Conservation (phyloP, 371 early-diverging fungal species). For the Mucor velutinosus region DNA sequence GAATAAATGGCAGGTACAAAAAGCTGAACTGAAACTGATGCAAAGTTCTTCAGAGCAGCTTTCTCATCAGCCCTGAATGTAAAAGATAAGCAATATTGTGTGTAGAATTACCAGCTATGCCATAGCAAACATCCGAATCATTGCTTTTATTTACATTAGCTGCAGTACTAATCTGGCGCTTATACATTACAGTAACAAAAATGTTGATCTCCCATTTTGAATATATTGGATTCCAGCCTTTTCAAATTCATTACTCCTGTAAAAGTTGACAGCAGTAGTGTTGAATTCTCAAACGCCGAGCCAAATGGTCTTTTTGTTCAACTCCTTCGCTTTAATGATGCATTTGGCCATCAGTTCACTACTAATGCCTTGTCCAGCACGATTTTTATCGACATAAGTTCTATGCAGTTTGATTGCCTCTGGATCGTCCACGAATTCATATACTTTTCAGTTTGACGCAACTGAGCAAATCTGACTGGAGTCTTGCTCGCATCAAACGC, state of each 20-base stretch:
- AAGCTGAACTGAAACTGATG: no score
- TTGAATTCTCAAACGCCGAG: constrained; percentile 44
- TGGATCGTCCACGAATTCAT: constrained; percentile 27
- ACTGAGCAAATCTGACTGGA: constrained; percentile 31
- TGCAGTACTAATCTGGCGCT: no score
- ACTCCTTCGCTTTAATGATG: constrained; percentile 12
- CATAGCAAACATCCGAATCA: no score
- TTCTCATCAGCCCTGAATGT: no score
- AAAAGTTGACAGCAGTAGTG: constrained; percentile 28
- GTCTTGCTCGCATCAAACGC: constrained; percentile 11
- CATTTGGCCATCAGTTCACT: constrained; percentile 12
- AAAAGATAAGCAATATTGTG: no score
- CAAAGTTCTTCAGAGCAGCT: no score
- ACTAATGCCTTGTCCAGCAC: constrained; percentile 29
- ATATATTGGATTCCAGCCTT: constrained; percentile 29
- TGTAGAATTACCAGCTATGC: no score
- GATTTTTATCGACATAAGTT: constrained; percentile 31
- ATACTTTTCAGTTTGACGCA: constrained; percentile 20
- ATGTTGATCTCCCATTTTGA: constrained; percentile 28
- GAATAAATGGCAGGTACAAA: no score
- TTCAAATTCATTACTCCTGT: constrained; percentile 23
- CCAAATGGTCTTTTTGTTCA: constrained; percentile 35
- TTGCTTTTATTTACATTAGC: no score
- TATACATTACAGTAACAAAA: no score
- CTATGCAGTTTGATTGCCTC: constrained; percentile 33